Evolutionary conservation across 2,329 filamentous ascomycete genomes (phyloP), one percentile per base, ranked within the genome.

Genomic region (Juglanconis juglandina): DNA sequence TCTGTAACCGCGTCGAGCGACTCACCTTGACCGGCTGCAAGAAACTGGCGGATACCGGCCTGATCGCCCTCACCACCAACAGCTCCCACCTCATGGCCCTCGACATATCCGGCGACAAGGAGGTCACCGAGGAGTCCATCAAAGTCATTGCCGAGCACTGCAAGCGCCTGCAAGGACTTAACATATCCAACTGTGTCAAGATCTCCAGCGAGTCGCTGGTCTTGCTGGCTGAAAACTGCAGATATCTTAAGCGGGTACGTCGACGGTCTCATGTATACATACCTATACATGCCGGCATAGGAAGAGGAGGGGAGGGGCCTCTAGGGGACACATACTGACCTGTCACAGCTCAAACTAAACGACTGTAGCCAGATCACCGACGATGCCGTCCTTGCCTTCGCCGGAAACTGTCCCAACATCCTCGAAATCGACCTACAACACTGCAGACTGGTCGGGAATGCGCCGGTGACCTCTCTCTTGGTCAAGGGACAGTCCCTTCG

Each of bases 351-450:
- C 66, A 99, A 99, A 84, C 83, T 99, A 63, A 99, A 98, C 74
- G 90, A 93, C 60, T 96, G 95, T 71, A 75, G 77, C n/a, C 90
- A 96, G 74, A 79, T 97, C 39, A 92, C 89, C 44, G 92, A 98
- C 71, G 81, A 83, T 53, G 88, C 92, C 6, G 88, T 98, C 64
- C 79, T 91, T 61, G 90, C 92, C 3, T 96, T 99, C 71, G 94
- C 95, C 5, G 81, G 87, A 50, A 86, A 96, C 74, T 97, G 94
- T 72, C 91, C 88, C 11, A 94, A 96, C 66, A 92, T 99, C 37
- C 87, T 99, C 64, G 95, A 99, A 74, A 96, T 99, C 63, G 95
- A 99, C 72, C 84, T 99, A 13, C 91, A 96, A 67, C 89, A 92
- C 67, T 96, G 95, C 77, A 82, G 80, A 58, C 82, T 87, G 50